A percentile compares a stretch with the other conserved stretches of the same genome.
Conservation (phyloP, 805 yeast species). For the Yarrowia sp. region DNA sequence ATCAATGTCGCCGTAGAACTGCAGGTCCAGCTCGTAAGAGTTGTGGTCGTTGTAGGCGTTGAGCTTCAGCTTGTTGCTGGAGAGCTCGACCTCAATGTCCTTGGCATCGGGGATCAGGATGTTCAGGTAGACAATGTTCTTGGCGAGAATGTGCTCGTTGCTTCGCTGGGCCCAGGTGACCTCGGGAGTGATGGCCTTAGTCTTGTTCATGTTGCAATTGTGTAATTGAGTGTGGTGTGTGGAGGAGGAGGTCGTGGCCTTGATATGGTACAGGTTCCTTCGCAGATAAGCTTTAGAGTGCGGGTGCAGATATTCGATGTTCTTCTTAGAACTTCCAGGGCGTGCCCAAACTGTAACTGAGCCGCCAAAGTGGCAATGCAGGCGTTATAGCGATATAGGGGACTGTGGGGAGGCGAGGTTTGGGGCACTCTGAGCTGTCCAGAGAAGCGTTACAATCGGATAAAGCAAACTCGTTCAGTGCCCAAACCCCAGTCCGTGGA, state of each 20-base stretch:
- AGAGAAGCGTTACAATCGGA: no score
- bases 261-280: not conserved
- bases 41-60: slow-evolving; percentile 47
- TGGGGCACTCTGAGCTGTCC: no score
- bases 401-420: not conserved
- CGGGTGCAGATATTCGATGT: slow-evolving; percentile 23
- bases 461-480: no score
- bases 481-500: no score
- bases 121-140: slow-evolving; percentile 74
- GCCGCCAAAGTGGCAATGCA: not conserved
- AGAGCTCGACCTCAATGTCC: slow-evolving; percentile 59
- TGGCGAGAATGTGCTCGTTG: slow-evolving; percentile 62
- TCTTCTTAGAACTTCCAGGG: slow-evolving; percentile 24
- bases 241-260: not conserved
- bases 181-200: slow-evolving; percentile 26
- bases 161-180: slow-evolving; percentile 95
- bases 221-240: not conserved
- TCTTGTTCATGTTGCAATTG: slow-evolving; percentile 20
- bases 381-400: no score
- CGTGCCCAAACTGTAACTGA: not conserved
- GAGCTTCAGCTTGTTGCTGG: slow-evolving; percentile 54
- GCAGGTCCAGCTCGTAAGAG: slow-evolving; percentile 62
- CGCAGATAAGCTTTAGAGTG: slow-evolving; percentile 21
- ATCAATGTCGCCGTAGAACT: slow-evolving; percentile 74
- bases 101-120: slow-evolving; percentile 69